Conservation (phyloP, 2,329 filamentous ascomycete genomes). For the Diaporthe sp. region DNA sequence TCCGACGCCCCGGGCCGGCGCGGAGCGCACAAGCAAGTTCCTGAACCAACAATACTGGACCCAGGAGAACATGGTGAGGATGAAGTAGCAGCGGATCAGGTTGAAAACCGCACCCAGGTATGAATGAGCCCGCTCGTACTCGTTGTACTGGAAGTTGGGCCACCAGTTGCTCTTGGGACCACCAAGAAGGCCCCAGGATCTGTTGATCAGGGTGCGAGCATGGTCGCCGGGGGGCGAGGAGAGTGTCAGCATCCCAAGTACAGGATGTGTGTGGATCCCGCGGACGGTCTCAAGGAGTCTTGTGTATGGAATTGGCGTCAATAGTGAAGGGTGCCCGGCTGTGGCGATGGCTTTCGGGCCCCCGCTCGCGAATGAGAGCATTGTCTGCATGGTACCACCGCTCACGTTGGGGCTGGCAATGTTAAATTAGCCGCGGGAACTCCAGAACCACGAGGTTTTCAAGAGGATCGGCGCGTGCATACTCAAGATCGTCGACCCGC, state of each 20-base stretch:
- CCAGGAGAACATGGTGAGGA: constrained; percentile 29
- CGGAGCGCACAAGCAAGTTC: constrained; percentile 26
- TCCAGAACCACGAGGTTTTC: not conserved
- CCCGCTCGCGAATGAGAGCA: constrained; percentile 19
- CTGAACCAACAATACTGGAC: constrained; percentile 32
- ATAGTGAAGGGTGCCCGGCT: constrained; percentile 8
- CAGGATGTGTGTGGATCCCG: constrained; percentile 27
- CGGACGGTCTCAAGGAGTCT: constrained; percentile 16
- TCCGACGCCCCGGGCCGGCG: constrained; percentile 26
- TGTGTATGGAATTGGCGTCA: constrained; percentile 21
- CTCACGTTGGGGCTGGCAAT: constrained; percentile 15
- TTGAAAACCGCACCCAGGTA: constrained; percentile 29
- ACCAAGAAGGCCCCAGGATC: constrained; percentile 32
- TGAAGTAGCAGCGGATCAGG: constrained; percentile 31
- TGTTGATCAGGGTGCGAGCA: constrained; percentile 32
- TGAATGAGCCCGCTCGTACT: constrained; percentile 34
- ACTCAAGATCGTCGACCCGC: not conserved
- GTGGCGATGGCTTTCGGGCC: constrained; percentile 22
- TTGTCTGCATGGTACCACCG: constrained; percentile 16
- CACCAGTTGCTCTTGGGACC: constrained; percentile 33
- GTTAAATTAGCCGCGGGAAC: not conserved
- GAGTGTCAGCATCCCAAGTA: constrained; percentile 28
- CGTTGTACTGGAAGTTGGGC: constrained; percentile 34
- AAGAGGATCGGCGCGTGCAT: not conserved
- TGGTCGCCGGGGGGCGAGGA: constrained; percentile 33